Percentiles rank a stretch among this genome's conserved stretches.
Conservation (phyloP, 2,329 filamentous ascomycete species). For the Aspergillus ibericus region DNA sequence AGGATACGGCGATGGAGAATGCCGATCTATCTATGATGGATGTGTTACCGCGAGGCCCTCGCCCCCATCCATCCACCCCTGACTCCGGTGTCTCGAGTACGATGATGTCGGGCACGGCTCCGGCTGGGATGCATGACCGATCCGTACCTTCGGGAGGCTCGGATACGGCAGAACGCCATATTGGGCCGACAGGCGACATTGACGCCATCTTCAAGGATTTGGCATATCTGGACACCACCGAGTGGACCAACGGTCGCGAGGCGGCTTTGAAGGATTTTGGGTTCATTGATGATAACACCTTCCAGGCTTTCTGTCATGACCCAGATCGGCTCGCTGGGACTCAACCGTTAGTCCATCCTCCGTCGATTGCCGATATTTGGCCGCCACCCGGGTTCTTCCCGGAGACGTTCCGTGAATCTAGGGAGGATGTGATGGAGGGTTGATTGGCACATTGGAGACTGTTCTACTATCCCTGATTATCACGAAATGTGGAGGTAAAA, state of each 20-base stretch:
- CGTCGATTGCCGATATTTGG: slow-evolving; percentile 45
- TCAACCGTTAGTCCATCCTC: slow-evolving; percentile 38
- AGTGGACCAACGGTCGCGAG: slow-evolving; percentile 44
- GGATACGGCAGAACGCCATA: slow-evolving; percentile 2
- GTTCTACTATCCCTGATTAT: neutral
- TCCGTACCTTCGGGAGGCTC: slow-evolving; percentile 12
- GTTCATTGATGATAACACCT: slow-evolving; percentile 46
- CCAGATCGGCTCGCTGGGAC: slow-evolving; percentile 42
- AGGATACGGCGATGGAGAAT: slow-evolving; percentile 33
- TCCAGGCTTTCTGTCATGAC: slow-evolving; percentile 48
- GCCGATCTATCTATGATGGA: slow-evolving; percentile 28
- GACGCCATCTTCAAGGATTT: slow-evolving; percentile 49
- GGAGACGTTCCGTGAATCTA: slow-evolving; percentile 37
- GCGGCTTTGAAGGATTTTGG: slow-evolving; percentile 46
- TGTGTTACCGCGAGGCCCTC: slow-evolving; percentile 15
- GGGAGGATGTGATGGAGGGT: slow-evolving; percentile 22
- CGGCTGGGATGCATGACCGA: slow-evolving; percentile 16
- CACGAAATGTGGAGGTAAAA: neutral
- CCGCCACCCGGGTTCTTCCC: slow-evolving; percentile 45
- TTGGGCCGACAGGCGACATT: slow-evolving; percentile 30
- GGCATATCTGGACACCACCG: slow-evolving; percentile 47
- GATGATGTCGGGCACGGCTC: slow-evolving; percentile 15
- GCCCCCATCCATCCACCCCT: slow-evolving; percentile 32
- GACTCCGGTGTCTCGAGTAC: slow-evolving; percentile 34
- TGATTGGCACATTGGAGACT: slow-evolving; percentile 9